phyloP scores from a whole-genome alignment of 2,329 filamentous ascomycete species.

The Aspergillus persii region DNA sequence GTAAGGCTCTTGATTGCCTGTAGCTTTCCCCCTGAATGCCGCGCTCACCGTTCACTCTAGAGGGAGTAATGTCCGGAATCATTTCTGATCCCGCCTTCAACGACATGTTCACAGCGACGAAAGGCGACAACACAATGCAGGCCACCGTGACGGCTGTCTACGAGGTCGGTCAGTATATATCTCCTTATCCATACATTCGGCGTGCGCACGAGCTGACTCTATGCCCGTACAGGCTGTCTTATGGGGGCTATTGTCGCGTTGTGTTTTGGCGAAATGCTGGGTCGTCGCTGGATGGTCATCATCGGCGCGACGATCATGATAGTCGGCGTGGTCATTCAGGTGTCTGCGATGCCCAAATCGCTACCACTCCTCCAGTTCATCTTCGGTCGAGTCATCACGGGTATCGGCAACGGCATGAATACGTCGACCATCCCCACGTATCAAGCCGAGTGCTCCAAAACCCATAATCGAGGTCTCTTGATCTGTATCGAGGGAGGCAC shows the following conservation, averaged over 20 bases:
- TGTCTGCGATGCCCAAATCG: slow-evolving; percentile 13
- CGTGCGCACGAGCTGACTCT: not conserved
- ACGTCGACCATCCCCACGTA: slow-evolving; percentile 20
- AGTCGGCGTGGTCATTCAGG: slow-evolving; percentile 16
- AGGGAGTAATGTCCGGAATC: slow-evolving; percentile 14
- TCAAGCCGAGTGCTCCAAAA: slow-evolving; percentile 19
- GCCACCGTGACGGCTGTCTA: slow-evolving; percentile 13
- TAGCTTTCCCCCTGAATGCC: not conserved
- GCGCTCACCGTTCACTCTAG: not conserved
- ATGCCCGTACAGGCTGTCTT: slow-evolving; percentile 4
- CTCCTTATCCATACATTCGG: not conserved
- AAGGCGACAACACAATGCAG: slow-evolving; percentile 10
- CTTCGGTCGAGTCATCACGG: slow-evolving; percentile 20
- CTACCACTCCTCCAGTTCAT: slow-evolving; percentile 19
- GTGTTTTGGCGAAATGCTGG: slow-evolving; percentile 13
- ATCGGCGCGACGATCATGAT: slow-evolving; percentile 17
- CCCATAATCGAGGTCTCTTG: slow-evolving; percentile 18
- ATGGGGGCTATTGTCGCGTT: slow-evolving; percentile 16
- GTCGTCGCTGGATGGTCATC: slow-evolving; percentile 16
- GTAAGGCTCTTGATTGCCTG: slow-evolving; percentile 25
- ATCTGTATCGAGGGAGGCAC: slow-evolving; percentile 19
- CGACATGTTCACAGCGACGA: slow-evolving; percentile 11
- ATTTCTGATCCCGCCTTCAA: slow-evolving; percentile 13
- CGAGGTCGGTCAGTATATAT: slow-evolving; percentile 8
- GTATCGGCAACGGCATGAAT: slow-evolving; percentile 20